Evolutionary conservation across 2,329 filamentous ascomycete genomes (phyloP).

Genomic region (Trichocomaceae sp.): DNA sequence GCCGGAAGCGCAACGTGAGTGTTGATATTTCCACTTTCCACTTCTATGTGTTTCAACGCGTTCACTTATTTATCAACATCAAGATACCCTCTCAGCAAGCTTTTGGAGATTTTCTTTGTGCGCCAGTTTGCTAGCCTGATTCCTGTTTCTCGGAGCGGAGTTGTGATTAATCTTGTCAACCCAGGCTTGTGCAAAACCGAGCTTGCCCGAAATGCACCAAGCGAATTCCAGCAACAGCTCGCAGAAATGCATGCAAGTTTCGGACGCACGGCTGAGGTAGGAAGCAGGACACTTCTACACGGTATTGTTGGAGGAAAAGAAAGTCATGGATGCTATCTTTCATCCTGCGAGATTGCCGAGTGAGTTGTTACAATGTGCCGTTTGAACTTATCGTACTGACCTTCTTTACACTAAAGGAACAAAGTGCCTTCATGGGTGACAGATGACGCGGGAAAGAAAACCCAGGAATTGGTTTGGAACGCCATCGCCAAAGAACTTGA

Average conservation of each 20-base stretch:
- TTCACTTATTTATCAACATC: background rate
- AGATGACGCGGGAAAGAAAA: conserved; percentile 4
- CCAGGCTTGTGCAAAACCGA: conserved; percentile 26
- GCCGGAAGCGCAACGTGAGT: conserved; percentile 13
- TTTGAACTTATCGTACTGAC: background rate
- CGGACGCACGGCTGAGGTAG: conserved; percentile 24
- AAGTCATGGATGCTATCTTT: conserved; percentile 20
- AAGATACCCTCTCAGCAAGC: conserved; percentile 31
- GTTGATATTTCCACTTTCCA: background rate
- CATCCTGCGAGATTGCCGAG: conserved; percentile 7
- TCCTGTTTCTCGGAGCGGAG: conserved; percentile 20
- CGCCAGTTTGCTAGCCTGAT: conserved; percentile 23
- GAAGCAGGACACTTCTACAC: conserved; percentile 26
- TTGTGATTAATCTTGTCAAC: conserved; percentile 29
- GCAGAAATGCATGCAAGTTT: conserved; percentile 19
- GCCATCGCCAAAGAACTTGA: conserved; percentile 10
- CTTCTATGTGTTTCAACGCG: background rate
- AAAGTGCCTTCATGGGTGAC: conserved; percentile 9
- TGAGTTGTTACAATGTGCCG: background rate
- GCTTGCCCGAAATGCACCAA: conserved; percentile 21
- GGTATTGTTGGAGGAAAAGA: conserved; percentile 22
- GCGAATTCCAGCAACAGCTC: conserved; percentile 18
- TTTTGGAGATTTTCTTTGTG: conserved; percentile 27
- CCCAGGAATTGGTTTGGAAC: conserved; percentile 4
- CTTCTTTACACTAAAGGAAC: background rate